A percentile compares a stretch with the other conserved stretches of the same genome.
Conservation (phyloP, 768 basidiomycete species). For the Botryobasidium botryosum region DNA sequence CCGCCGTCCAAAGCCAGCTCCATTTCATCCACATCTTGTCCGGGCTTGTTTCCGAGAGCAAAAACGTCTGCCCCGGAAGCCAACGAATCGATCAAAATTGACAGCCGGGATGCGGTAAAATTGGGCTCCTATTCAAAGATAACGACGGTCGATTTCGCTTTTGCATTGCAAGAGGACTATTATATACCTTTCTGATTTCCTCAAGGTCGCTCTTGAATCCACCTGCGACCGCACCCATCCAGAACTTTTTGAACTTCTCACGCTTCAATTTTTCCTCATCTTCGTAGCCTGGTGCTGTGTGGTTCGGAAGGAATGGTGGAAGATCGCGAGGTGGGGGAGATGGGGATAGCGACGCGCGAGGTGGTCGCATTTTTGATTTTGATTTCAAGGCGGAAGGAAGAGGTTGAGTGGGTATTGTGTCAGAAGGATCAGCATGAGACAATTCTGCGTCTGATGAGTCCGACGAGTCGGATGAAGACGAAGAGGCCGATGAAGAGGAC, state of each 20-base stretch:
- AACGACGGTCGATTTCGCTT: neutral
- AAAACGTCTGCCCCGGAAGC: conserved; percentile 66
- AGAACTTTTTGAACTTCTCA: conserved; percentile 62
- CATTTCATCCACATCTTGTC: conserved; percentile 42
- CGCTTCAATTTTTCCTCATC: conserved; percentile 38
- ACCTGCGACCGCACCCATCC: conserved; percentile 72
- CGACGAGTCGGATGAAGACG: conserved; percentile 4
- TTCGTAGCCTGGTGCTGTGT: conserved; percentile 14
- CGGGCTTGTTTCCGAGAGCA: conserved; percentile 21
- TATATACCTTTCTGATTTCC: conserved; percentile 55
- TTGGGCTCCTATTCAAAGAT: conserved; percentile 25
- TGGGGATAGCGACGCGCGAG: conserved; percentile 14
- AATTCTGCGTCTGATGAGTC: neutral
- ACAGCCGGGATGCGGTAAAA: conserved; percentile 46
- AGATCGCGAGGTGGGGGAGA: conserved; percentile 23
- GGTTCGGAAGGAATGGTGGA: conserved; percentile 38
- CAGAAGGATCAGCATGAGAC: neutral
- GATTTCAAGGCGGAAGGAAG: neutral
- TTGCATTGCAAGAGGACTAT: neutral
- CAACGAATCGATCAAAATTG: conserved; percentile 65
- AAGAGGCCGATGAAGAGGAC: conserved; percentile 5
- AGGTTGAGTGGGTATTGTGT: neutral
- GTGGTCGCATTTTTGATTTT: neutral
- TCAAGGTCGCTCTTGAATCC: conserved; percentile 76
- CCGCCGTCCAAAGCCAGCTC: conserved; percentile 39